These are phyloP conservation scores for Suillus ampliporus DNA, from an alignment of 768 basidiomycete genomes.

Conservation along the genomic window DNA sequence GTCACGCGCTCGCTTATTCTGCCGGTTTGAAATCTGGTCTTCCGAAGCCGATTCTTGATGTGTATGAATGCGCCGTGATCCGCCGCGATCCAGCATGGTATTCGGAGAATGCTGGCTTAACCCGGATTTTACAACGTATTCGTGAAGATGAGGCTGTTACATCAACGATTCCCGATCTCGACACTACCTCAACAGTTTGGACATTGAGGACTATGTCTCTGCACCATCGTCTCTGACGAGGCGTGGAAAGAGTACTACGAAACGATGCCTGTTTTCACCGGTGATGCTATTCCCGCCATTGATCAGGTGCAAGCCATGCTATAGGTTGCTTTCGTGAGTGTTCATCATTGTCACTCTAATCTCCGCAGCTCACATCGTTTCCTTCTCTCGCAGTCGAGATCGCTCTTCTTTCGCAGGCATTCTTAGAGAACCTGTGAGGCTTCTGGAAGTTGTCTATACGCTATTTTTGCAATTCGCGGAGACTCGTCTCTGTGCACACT, in stretches of 20 bases:
- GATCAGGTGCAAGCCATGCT: constrained; percentile 50
- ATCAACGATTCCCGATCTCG: constrained; percentile 49
- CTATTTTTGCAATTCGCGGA: constrained; percentile 12
- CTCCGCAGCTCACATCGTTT: constrained; percentile 12
- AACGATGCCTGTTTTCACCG: constrained; percentile 47
- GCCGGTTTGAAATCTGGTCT: constrained; percentile 51
- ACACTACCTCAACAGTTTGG: constrained; percentile 48
- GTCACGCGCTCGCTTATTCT: constrained; percentile 65
- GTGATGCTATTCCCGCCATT: constrained; percentile 44
- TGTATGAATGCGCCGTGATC: constrained; percentile 60
- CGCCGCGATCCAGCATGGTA: constrained; percentile 65
- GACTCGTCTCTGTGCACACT: constrained; percentile 9
- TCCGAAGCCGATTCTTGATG: constrained; percentile 54
- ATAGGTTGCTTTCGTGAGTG: constrained; percentile 31
- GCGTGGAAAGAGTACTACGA: constrained; percentile 54
- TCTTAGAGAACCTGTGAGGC: constrained; percentile 6
- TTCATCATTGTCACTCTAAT: constrained; percentile 6
- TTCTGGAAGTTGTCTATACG: constrained; percentile 5
- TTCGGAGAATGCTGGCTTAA: constrained; percentile 54
- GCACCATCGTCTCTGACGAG: constrained; percentile 59
- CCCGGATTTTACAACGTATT: constrained; percentile 51
- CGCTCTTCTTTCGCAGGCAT: constrained; percentile 7
- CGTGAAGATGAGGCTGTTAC: constrained; percentile 54
- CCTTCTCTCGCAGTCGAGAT: constrained; percentile 15
- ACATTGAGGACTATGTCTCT: constrained; percentile 54